Evolutionary conservation across 805 yeast genomes (phyloP), one percentile per base, ranked within the genome.

Genomic region (Kluyveromyces dobzhanskii): DNA sequence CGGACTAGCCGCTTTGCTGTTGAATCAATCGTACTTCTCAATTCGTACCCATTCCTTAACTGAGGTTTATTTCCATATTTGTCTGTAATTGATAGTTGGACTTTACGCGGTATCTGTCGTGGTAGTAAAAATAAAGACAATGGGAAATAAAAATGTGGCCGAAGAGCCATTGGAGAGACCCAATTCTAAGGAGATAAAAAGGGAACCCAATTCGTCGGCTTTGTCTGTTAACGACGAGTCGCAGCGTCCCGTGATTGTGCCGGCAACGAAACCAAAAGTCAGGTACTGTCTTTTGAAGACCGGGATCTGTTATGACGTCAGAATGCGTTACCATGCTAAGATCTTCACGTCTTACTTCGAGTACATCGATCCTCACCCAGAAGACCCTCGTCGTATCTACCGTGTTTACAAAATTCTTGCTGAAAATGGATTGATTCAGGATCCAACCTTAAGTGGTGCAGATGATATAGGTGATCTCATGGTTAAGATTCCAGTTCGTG

Each of bases 341-440:
- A 80, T 92, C 38, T 88, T 84, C 64, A 85, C 95, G 3, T 82
- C 92, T 2, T 85, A 90, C 49, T 84, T 76, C 51, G 96, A 90
- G 59, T 90, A 90, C 61, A 85, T 90, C 38, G 98, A 92, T 56
- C 98, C 97, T 2, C 99, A 92, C 57, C 99, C 99, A 4, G 99
- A 92, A 59, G 98, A 92, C 56, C 99, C 99, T 9, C 73, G 98
- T 45, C 76, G 99, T 49, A 88, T 90, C 27, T 92, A 88, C 62
- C 73, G 97, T 41, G 85, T 92, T 34, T 92, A 92, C 66, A 87
- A 92, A 63, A 82, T 84, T 30, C 70, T 92, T 32, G 97, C 96
- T 0, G 97, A 92, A 55, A 87, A 92, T 28, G 98, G 98, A 0
- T 69, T 92, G 12, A 80, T 92, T 40, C 73, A 67, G 27, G 97